phyloP scores from a whole-genome alignment of 352 stramenopile species.

The Pythium dissotocum region DNA sequence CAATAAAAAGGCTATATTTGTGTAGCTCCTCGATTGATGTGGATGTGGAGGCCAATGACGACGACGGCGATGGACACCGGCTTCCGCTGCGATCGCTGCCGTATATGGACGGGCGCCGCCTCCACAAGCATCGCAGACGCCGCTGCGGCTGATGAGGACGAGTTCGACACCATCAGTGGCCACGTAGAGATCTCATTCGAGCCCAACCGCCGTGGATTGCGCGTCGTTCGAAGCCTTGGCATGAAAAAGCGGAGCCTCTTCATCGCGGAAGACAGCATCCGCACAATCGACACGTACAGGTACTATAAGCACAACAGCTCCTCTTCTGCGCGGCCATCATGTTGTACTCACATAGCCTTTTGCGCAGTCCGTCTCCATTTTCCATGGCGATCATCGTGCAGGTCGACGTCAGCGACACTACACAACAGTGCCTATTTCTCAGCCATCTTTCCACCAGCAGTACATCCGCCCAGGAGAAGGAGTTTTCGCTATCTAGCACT shows the following conservation, averaged over 20 bases:
- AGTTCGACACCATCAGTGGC: slow-evolving; percentile 11
- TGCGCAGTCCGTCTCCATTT: slow-evolving; percentile 64
- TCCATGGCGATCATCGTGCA: slow-evolving; percentile 48
- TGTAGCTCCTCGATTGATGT: not conserved
- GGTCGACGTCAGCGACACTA: slow-evolving; percentile 37
- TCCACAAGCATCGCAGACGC: slow-evolving; percentile 1
- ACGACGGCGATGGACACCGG: slow-evolving; percentile 10
- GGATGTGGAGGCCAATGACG: not conserved
- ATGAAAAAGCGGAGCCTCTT: slow-evolving; percentile 3
- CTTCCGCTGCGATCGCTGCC: slow-evolving; percentile 30
- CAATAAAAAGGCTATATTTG: slow-evolving; percentile 21
- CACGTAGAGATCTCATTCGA: slow-evolving; percentile 4
- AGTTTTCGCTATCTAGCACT: not conserved
- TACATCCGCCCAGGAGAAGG: not conserved
- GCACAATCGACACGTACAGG: slow-evolving; percentile 45
- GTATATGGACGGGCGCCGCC: slow-evolving; percentile 32
- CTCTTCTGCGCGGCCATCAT: too few relatives aligned
- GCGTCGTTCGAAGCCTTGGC: not conserved
- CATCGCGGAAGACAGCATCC: slow-evolving; percentile 19
- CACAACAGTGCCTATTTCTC: slow-evolving; percentile 64
- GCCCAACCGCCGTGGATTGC: slow-evolving; percentile 8
- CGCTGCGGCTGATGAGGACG: slow-evolving; percentile 11
- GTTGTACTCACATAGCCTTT: too few relatives aligned
- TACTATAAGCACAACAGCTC: too few relatives aligned
- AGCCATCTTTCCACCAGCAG: slow-evolving; percentile 23